Conservation (phyloP, 495 filamentous ascomycete genomes). For the Podospora bellae-mahoneyi region DNA sequence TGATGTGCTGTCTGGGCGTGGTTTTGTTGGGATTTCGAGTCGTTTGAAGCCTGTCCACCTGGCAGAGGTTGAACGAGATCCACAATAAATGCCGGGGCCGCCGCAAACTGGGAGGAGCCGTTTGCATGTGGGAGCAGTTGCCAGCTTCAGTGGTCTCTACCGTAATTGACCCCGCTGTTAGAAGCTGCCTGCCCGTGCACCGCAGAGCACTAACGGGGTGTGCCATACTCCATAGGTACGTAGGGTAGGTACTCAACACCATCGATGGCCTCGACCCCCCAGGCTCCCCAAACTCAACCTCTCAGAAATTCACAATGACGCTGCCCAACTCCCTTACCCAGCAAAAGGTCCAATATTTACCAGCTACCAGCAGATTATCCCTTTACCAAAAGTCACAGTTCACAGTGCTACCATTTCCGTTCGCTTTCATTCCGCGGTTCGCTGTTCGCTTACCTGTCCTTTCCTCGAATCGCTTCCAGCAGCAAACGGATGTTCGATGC, state of each 20-base stretch:
- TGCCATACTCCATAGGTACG: too few relatives aligned
- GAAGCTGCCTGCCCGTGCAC: too few relatives aligned
- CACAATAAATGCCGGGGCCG: neutral
- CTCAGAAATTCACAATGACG: neutral
- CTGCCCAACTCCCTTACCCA: neutral
- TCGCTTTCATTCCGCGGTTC: constrained; percentile 4
- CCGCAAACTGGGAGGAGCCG: neutral
- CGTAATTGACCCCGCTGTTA: too few relatives aligned
- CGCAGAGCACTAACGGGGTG: too few relatives aligned
- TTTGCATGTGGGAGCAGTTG: neutral
- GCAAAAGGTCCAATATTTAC: neutral
- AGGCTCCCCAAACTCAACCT: neutral
- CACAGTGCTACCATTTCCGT: constrained; percentile 6
- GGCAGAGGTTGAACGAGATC: neutral
- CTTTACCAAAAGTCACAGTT: neutral
- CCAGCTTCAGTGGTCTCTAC: neutral
- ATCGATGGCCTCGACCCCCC: neutral
- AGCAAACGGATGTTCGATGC: neutral
- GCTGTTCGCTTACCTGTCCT: neutral
- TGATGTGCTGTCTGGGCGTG: neutral
- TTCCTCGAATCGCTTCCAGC: neutral
- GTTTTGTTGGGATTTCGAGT: neutral
- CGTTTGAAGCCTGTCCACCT: neutral
- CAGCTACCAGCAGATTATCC: neutral
- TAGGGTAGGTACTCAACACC: neutral